Percentiles rank a stretch among this genome's conserved stretches.
Conservation (phyloP, 345 rosid genomes). For the Camelina neglecta region DNA sequence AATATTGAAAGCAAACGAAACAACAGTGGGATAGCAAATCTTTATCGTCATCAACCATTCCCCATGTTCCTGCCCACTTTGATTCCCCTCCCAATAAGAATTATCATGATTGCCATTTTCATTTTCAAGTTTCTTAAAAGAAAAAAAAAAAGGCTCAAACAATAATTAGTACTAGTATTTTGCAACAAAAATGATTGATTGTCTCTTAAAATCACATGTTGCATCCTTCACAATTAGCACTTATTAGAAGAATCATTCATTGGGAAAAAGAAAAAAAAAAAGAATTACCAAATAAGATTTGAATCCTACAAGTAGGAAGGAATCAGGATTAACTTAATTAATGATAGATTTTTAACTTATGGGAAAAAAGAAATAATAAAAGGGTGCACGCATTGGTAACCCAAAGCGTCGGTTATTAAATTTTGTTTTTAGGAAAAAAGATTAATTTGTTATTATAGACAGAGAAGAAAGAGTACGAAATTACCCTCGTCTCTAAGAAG, state of each 20-base stretch:
- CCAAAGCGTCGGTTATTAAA: conserved; percentile 27
- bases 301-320: neutral
- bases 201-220: conserved; percentile 4
- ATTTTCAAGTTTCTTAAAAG: too few species aligned
- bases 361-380: conserved; percentile 10
- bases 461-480: conserved; percentile 3
- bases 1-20: conserved; percentile 20
- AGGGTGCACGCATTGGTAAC: conserved; percentile 1
- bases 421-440: too few species aligned
- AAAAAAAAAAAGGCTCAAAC: too few species aligned
- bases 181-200: neutral
- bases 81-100: conserved; percentile 17
- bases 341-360: conserved; percentile 2
- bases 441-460: neutral
- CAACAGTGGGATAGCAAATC: conserved; percentile 37
- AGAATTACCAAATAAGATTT: too few species aligned
- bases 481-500: conserved; percentile 29
- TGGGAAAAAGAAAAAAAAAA: too few species aligned
- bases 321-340: neutral
- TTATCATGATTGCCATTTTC: too few species aligned
- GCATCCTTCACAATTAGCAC: too few species aligned
- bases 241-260: too few species aligned
- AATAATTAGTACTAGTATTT: too few species aligned
- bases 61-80: conserved; percentile 47
- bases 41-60: conserved; percentile 42